These are phyloP conservation scores for Globisporangium ultimum DNA, from an alignment of 352 stramenopile genomes.

Conservation along the genomic window DNA sequence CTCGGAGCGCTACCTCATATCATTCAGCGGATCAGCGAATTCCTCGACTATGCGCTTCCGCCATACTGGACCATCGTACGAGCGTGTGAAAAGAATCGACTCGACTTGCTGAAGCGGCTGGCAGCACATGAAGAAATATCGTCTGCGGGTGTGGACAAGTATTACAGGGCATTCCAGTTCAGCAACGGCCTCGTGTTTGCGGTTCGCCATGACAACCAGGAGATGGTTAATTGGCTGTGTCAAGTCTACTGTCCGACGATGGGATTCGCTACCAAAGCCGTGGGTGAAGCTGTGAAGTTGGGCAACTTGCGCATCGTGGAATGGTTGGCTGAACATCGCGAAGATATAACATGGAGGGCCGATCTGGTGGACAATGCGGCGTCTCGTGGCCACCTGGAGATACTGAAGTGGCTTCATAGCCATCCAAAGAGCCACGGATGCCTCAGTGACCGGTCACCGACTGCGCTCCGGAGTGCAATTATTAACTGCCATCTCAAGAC, in stretches of 20 bases:
- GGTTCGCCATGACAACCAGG: not conserved
- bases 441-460: no score
- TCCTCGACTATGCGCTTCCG: constrained; percentile 1
- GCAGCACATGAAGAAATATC: not conserved
- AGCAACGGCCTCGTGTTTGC: not conserved
- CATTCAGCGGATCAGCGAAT: not conserved
- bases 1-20: not conserved
- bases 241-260: not conserved
- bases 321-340: not conserved
- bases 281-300: not conserved
- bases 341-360: not conserved
- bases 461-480: not conserved
- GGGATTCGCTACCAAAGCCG: not conserved
- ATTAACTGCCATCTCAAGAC: not conserved
- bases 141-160: no score
- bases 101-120: not conserved
- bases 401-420: not conserved
- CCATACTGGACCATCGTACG: not conserved
- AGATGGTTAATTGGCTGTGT: not conserved
- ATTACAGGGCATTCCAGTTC: constrained; percentile 3
- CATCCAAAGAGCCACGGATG: no score
- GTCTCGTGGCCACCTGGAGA: not conserved
- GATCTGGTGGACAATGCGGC: not conserved
- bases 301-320: not conserved
- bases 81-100: not conserved